Evolutionary conservation across 805 yeast species (phyloP).

Genomic region (Starmera caribaea): DNA sequence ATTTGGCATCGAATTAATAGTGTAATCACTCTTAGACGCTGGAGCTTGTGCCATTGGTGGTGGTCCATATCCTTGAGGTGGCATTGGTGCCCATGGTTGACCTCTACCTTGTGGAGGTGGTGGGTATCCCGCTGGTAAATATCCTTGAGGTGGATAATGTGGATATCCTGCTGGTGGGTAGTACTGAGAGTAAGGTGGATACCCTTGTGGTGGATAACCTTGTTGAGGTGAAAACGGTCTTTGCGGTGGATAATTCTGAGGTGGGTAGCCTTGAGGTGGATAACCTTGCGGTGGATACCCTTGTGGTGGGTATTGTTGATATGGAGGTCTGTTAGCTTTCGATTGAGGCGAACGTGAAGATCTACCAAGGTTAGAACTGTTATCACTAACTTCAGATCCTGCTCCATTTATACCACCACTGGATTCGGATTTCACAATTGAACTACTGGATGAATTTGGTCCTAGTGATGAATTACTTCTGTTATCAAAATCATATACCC

Average conservation of each 20-base stretch:
- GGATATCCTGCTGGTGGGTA: slow-evolving; percentile 6
- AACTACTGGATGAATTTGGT: too few species aligned
- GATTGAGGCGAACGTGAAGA: background rate
- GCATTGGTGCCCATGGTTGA: slow-evolving; percentile 8
- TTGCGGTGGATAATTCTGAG: background rate
- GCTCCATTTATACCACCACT: too few species aligned
- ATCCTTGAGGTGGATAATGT: slow-evolving; percentile 14
- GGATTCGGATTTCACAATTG: too few species aligned
- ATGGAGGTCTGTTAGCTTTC: background rate
- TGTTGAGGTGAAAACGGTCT: background rate
- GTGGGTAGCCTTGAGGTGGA: background rate
- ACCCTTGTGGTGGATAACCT: slow-evolving; percentile 3
- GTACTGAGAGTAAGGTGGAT: slow-evolving; percentile 4
- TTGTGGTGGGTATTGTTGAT: background rate
- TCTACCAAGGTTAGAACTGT: too few species aligned
- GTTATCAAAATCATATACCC: too few species aligned
- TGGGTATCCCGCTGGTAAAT: slow-evolving; percentile 16
- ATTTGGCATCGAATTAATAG: slow-evolving; percentile 36
- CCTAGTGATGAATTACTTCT: too few species aligned
- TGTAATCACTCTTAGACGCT: slow-evolving; percentile 29
- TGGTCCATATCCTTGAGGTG: slow-evolving; percentile 5
- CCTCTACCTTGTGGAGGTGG: slow-evolving; percentile 4
- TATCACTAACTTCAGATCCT: too few species aligned
- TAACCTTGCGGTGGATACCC: background rate
- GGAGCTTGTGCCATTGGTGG: slow-evolving; percentile 6